These are phyloP conservation scores for Cladosporium sp. DNA, from an alignment of 2,329 filamentous ascomycete genomes.

Conservation along the genomic window DNA sequence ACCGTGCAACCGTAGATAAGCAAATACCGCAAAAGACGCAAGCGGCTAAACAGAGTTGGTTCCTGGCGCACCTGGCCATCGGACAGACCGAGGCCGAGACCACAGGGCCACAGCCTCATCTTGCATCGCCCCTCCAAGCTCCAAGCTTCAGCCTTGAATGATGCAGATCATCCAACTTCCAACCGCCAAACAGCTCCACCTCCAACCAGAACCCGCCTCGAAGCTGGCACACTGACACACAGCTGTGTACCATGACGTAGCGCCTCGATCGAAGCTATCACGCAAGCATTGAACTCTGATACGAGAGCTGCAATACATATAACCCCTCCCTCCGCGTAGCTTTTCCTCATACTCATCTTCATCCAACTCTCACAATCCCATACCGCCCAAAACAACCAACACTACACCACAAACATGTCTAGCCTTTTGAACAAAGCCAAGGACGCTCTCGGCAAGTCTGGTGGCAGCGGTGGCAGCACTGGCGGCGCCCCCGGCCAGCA, in stretches of 20 bases:
- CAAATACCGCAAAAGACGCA: too few species aligned
- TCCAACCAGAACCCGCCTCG: background rate
- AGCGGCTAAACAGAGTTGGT: too few species aligned
- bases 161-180: background rate
- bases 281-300: background rate
- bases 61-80: too few species aligned
- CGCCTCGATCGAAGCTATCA: background rate
- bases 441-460: conserved; percentile 17
- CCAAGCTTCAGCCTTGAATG: background rate
- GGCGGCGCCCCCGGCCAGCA: background rate
- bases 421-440: conserved; percentile 23
- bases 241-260: background rate
- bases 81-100: background rate
- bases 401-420: conserved; percentile 15
- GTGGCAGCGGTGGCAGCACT: background rate
- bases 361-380: background rate
- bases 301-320: background rate
- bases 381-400: background rate
- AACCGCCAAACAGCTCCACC: background rate
- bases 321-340: conserved; percentile 1
- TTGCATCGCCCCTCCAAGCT: background rate
- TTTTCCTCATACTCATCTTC: background rate
- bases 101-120: background rate
- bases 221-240: background rate
- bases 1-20: too few species aligned